phyloP scores from a whole-genome alignment of 352 stramenopile genomes.

The Aphanomyces euteiches region DNA sequence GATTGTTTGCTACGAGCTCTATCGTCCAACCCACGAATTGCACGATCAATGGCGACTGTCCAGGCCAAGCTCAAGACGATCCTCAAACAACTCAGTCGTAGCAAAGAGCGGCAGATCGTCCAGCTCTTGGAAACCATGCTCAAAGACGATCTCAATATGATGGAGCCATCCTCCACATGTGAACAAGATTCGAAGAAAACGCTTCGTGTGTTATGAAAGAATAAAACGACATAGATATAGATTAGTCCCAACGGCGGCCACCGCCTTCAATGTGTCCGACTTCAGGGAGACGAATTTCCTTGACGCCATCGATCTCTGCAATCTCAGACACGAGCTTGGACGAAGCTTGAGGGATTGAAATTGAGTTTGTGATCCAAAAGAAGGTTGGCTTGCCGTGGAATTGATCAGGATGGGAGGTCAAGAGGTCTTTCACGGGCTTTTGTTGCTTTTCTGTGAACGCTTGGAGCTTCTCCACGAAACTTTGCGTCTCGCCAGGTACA shows the following conservation, averaged over 20 bases:
- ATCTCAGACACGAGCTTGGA: constrained; percentile 42
- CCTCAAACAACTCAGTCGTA: not conserved
- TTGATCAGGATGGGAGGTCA: constrained; percentile 34
- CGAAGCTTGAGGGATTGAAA: constrained; percentile 43
- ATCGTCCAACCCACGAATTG: no score
- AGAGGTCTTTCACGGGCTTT: constrained; percentile 44
- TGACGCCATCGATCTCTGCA: constrained; percentile 42
- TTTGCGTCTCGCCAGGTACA: constrained; percentile 37
- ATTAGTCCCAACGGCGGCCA: not conserved
- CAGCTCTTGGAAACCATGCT: not conserved
- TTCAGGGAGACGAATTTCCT: constrained; percentile 42
- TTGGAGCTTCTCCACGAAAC: constrained; percentile 46
- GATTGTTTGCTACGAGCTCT: no score
- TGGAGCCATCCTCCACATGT: not conserved
- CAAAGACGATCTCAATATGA: not conserved
- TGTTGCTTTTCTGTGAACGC: constrained; percentile 50
- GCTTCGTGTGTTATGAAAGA: not conserved
- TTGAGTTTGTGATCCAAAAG: constrained; percentile 71
- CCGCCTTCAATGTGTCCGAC: constrained; percentile 16
- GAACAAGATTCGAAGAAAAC: not conserved
- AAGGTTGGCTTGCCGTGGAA: constrained; percentile 40
- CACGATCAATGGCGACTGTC: not conserved
- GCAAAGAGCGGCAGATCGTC: not conserved
- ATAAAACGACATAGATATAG: not conserved
- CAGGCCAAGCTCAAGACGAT: constrained; percentile 22